These are phyloP conservation scores for Gentiana straminea DNA, from an alignment of 257 asterid genomes.

Conservation along the genomic window DNA sequence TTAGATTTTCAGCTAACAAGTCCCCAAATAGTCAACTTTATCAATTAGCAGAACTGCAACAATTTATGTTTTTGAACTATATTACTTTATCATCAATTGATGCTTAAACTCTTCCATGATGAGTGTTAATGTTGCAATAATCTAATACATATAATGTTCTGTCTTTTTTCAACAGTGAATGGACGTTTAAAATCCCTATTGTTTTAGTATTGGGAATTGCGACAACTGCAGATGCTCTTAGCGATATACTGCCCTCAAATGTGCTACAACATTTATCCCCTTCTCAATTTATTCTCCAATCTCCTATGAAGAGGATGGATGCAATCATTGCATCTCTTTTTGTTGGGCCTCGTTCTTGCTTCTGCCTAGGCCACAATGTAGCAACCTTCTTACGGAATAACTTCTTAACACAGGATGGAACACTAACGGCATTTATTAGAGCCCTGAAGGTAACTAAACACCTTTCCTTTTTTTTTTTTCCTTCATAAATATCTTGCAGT, in stretches of 20 bases:
- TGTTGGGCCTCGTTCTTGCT: constrained; percentile 41
- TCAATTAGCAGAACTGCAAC: background rate
- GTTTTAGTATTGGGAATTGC: constrained; percentile 80
- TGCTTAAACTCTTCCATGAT: background rate
- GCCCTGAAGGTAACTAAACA: constrained; percentile 58
- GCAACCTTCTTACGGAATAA: constrained; percentile 58
- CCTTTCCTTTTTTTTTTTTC: too few species aligned
- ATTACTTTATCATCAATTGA: background rate
- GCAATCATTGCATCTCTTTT: constrained; percentile 66
- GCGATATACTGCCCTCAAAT: constrained; percentile 44
- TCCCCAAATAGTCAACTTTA: background rate
- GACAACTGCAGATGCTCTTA: constrained; percentile 60
- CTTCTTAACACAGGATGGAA: constrained; percentile 88
- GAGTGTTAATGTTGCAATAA: constrained; percentile 3
- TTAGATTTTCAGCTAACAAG: background rate
- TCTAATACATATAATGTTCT: constrained; percentile 7
- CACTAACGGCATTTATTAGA: constrained; percentile 69
- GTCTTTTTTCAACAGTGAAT: constrained; percentile 56
- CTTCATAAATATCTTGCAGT: too few species aligned
- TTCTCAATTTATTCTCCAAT: constrained; percentile 53
- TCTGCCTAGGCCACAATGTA: constrained; percentile 62
- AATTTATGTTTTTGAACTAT: background rate
- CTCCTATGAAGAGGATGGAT: constrained; percentile 82
- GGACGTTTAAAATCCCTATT: constrained; percentile 71
- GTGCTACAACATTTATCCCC: constrained; percentile 44